These are phyloP conservation scores for Suillus spraguei DNA, from an alignment of 768 basidiomycete species.

Conservation along the genomic window DNA sequence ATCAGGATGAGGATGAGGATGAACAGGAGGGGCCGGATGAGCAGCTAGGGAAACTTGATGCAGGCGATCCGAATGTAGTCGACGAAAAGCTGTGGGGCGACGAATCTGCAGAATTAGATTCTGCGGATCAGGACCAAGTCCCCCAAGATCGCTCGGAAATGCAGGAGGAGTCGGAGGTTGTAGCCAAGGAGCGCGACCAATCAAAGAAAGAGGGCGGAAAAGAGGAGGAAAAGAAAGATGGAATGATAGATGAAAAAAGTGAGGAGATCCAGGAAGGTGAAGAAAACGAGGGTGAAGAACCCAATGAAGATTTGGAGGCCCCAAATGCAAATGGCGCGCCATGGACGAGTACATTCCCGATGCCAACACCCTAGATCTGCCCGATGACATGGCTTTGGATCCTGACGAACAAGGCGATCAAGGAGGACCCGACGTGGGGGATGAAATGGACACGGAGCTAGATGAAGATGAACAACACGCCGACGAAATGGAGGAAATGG, in stretches of 20 bases:
- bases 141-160: slow-evolving; percentile 60
- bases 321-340: slow-evolving; percentile 57
- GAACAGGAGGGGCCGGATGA: slow-evolving; percentile 78
- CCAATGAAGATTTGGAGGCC: slow-evolving; percentile 41
- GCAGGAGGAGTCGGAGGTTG: slow-evolving; percentile 63
- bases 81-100: slow-evolving; percentile 99
- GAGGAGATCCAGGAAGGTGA: slow-evolving; percentile 32
- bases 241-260: slow-evolving; percentile 29
- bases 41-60: slow-evolving; percentile 79
- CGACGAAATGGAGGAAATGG: slow-evolving; percentile 32
- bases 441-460: slow-evolving; percentile 41
- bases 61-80: slow-evolving; percentile 77
- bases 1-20: slow-evolving; percentile 41
- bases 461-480: slow-evolving; percentile 30
- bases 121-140: slow-evolving; percentile 55
- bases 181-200: slow-evolving; percentile 72
- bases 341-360: slow-evolving; percentile 80
- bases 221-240: slow-evolving; percentile 30
- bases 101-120: slow-evolving; percentile 58
- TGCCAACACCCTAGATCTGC: slow-evolving; percentile 83
- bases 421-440: slow-evolving; percentile 28
- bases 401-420: slow-evolving; percentile 34
- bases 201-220: slow-evolving; percentile 35
- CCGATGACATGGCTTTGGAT: slow-evolving; percentile 79
- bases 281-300: slow-evolving; percentile 30